A percentile compares a stretch with the other conserved stretches of the same genome.
phyloP scores from a whole-genome alignment of 352 stramenopile genomes.

The Saprolegnia parasitica region DNA sequence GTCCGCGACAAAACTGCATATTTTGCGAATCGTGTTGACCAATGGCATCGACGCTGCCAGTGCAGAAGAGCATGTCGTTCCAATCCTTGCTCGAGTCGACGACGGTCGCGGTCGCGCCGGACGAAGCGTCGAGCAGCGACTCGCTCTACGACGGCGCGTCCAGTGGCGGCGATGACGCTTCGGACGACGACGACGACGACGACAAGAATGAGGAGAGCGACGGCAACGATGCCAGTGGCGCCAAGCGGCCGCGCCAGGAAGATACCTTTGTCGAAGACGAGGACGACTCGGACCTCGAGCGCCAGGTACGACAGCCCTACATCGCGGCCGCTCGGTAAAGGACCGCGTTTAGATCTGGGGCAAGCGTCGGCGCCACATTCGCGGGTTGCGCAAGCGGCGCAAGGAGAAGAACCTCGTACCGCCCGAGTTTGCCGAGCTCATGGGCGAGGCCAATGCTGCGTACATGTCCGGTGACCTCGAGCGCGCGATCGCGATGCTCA shows the following conservation, averaged over 20 bases:
- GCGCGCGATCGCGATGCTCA: constrained; percentile 70
- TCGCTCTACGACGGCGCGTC: constrained; percentile 20
- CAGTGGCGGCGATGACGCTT: not conserved
- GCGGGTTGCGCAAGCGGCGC: not conserved
- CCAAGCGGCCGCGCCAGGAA: constrained; percentile 41
- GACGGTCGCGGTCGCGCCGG: not conserved
- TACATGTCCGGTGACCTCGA: constrained; percentile 85
- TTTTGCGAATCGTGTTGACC: not conserved
- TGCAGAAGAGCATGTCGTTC: not conserved
- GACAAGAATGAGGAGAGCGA: too few relatives aligned
- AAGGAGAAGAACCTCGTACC: constrained; percentile 37
- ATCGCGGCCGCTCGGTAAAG: not conserved
- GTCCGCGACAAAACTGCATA: not conserved
- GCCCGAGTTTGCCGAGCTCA: constrained; percentile 65
- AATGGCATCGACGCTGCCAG: not conserved
- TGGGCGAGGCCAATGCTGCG: constrained; percentile 80
- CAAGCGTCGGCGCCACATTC: constrained; percentile 42
- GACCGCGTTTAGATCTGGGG: constrained; percentile 50
- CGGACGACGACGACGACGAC: constrained; percentile 34
- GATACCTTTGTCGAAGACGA: constrained; percentile 42
- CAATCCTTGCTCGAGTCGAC: not conserved
- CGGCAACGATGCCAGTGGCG: constrained; percentile 56
- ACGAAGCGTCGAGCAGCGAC: constrained; percentile 14
- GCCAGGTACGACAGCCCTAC: constrained; percentile 34
- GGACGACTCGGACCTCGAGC: constrained; percentile 82